phyloP scores from a whole-genome alignment of 1,284 basidiomycete species.

The Inonotus hispidus region DNA sequence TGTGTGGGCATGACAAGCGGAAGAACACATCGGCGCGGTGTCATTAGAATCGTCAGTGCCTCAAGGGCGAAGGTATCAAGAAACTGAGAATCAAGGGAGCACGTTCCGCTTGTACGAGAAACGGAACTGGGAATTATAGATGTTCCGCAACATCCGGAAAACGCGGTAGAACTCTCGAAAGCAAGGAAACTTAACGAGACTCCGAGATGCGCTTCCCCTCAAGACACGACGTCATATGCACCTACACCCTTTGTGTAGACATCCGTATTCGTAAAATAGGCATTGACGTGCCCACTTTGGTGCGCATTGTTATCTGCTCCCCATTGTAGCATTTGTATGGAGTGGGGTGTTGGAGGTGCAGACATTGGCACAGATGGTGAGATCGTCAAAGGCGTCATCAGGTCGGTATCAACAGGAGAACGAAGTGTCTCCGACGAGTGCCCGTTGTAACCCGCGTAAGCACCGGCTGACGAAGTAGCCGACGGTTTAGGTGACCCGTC shows the following conservation, averaged over 20 bases:
- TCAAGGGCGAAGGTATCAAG: neutral
- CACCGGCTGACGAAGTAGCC: constrained; percentile 27
- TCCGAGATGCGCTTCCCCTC: neutral
- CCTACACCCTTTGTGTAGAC: constrained; percentile 16
- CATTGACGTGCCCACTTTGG: constrained; percentile 8
- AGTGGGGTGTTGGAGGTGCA: constrained; percentile 17
- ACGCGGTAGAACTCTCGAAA: neutral
- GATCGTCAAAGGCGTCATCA: constrained; percentile 57
- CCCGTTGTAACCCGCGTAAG: constrained; percentile 30
- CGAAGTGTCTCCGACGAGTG: constrained; percentile 33
- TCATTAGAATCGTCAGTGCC: neutral
- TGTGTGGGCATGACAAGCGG: neutral
- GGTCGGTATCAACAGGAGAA: constrained; percentile 58
- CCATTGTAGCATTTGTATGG: constrained; percentile 17
- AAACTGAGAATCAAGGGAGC: neutral
- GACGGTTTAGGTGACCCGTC: constrained; percentile 23
- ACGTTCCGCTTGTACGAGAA: neutral
- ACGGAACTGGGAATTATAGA: neutral
- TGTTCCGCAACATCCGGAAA: neutral
- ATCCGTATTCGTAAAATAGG: constrained; percentile 17
- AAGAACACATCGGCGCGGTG: neutral
- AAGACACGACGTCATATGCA: constrained; percentile 17
- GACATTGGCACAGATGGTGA: constrained; percentile 10
- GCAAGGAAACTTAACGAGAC: neutral
- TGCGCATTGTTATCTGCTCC: constrained; percentile 6